These are phyloP conservation scores for Amborella trichopoda DNA, from an alignment of 164 flowering plant genomes.

Conservation along the genomic window DNA sequence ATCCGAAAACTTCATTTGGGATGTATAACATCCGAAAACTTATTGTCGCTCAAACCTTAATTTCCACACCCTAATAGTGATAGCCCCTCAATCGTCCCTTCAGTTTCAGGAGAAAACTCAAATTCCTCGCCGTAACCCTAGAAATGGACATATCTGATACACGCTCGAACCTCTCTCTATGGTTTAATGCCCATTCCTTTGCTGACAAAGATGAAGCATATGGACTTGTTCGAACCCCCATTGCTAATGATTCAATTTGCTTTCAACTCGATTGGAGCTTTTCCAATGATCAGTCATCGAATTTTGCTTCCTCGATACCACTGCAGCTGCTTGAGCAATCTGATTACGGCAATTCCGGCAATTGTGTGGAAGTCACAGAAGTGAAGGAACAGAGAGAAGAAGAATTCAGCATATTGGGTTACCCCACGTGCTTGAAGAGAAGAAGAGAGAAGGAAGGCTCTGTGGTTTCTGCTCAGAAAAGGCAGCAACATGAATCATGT, in stretches of 20 bases:
- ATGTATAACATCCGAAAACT: too few relatives aligned
- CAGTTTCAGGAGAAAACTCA: too few relatives aligned
- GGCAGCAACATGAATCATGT: constrained; percentile 1
- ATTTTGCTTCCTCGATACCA: constrained; percentile 17
- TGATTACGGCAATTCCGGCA: constrained; percentile 5
- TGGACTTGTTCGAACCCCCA: constrained; percentile 10
- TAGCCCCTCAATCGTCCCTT: too few relatives aligned
- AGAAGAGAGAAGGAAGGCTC: constrained; percentile 18
- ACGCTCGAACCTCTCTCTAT: constrained; percentile 31
- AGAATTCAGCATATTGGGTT: constrained; percentile 47
- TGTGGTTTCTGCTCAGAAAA: constrained; percentile 13
- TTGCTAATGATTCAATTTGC: constrained; percentile 23
- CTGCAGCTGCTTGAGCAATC: constrained; percentile 33
- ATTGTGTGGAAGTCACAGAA: constrained; percentile 14
- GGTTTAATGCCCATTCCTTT: constrained; percentile 9
- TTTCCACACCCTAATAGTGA: too few relatives aligned
- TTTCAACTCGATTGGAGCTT: constrained; percentile 27
- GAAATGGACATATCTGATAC: constrained; percentile 34
- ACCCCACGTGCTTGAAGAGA: constrained; percentile 55
- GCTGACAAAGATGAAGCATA: too few relatives aligned
- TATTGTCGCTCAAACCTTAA: too few relatives aligned
- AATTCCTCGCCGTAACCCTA: too few relatives aligned
- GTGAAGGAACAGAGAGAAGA: constrained; percentile 10
- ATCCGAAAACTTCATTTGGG: too few relatives aligned
- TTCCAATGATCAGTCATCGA: constrained; percentile 11